These are phyloP conservation scores for Pugionium cornutum DNA, from an alignment of 345 rosid genomes.

Conservation along the genomic window DNA sequence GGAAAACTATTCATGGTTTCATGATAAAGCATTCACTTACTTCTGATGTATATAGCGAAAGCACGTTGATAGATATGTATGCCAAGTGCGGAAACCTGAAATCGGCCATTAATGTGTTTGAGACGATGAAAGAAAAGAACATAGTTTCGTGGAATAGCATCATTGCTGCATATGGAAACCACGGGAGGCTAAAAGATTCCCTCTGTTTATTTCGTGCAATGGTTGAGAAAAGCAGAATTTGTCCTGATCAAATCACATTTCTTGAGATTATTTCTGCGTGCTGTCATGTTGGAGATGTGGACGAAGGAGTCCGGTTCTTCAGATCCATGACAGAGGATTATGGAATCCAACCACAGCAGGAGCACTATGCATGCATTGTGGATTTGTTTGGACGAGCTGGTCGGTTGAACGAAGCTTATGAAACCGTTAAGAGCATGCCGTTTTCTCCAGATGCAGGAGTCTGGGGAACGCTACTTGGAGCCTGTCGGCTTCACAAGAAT, in stretches of 20 bases:
- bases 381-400: constrained; percentile 82
- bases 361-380: constrained; percentile 74
- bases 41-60: constrained; percentile 57
- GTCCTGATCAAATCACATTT: constrained; percentile 72
- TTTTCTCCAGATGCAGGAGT: constrained; percentile 73
- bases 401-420: constrained; percentile 60
- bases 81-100: constrained; percentile 74
- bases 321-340: constrained; percentile 57
- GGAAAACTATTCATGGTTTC: constrained; percentile 76
- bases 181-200: constrained; percentile 45
- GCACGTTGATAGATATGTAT: constrained; percentile 73
- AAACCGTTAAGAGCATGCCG: constrained; percentile 61
- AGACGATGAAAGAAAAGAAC: constrained; percentile 55
- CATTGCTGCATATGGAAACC: constrained; percentile 74
- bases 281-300: constrained; percentile 66
- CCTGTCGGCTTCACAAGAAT: constrained; percentile 69
- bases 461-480: constrained; percentile 90
- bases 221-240: constrained; percentile 46
- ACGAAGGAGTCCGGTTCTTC: constrained; percentile 56
- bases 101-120: constrained; percentile 54
- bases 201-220: constrained; percentile 46
- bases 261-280: constrained; percentile 65
- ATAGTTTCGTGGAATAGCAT: constrained; percentile 79
- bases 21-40: constrained; percentile 53
- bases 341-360: constrained; percentile 60